A percentile compares a stretch with the other conserved stretches of the same genome.
phyloP scores from a whole-genome alignment of 257 asterid species.

The Gentiana dahurica region DNA sequence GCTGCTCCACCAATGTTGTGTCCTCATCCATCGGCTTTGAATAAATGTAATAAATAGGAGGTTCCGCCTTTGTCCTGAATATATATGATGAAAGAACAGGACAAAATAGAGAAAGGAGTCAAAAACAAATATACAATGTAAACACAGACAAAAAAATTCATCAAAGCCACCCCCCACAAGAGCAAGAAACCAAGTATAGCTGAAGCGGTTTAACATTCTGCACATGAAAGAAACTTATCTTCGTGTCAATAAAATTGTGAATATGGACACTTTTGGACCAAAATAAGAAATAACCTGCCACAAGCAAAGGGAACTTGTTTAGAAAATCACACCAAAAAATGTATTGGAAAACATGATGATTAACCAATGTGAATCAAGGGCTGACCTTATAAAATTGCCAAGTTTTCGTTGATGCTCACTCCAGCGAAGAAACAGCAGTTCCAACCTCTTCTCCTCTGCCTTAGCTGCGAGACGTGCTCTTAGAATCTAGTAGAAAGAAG shows the following conservation, averaged over 20 bases:
- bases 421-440: slow-evolving; percentile 94
- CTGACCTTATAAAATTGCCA: slow-evolving; percentile 94
- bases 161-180: slow-evolving; percentile 28
- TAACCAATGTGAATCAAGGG: slow-evolving; percentile 8
- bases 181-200: slow-evolving; percentile 23
- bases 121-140: slow-evolving; percentile 14
- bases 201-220: slow-evolving; percentile 62
- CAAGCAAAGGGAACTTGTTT: slow-evolving; percentile 3
- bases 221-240: slow-evolving; percentile 92
- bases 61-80: slow-evolving; percentile 90
- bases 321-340: slow-evolving; percentile 1
- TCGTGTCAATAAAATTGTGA: slow-evolving; percentile 97
- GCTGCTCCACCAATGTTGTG: slow-evolving; percentile 35
- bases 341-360: not conserved
- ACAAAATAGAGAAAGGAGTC: slow-evolving; percentile 22
- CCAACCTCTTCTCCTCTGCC: slow-evolving; percentile 95
- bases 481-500: slow-evolving; percentile 45
- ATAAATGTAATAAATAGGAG: slow-evolving; percentile 66
- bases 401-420: slow-evolving; percentile 94
- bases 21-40: slow-evolving; percentile 70
- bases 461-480: slow-evolving; percentile 96
- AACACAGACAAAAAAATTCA: slow-evolving; percentile 8
- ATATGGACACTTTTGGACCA: slow-evolving; percentile 97
- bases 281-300: slow-evolving; percentile 96
- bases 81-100: slow-evolving; percentile 15